phyloP scores from a whole-genome alignment of 768 basidiomycete species.

The Hericium coralloides region DNA sequence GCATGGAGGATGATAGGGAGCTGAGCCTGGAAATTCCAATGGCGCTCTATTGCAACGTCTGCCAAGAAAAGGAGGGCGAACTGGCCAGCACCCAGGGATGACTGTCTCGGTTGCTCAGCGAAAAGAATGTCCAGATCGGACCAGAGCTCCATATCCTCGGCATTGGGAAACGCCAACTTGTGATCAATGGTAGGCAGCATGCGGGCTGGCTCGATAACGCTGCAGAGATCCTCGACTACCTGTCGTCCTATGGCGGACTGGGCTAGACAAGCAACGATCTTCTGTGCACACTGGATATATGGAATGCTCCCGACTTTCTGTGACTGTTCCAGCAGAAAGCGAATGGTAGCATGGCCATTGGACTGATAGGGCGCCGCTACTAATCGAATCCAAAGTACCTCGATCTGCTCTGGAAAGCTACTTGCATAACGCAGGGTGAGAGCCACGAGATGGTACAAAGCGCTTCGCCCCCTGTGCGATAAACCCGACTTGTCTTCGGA shows the following conservation, averaged over 20 bases:
- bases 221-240: slow-evolving; percentile 78
- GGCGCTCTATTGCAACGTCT: slow-evolving; percentile 65
- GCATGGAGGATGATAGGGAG: slow-evolving; percentile 73
- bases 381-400: slow-evolving; percentile 69
- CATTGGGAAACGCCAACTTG: slow-evolving; percentile 50
- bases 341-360: slow-evolving; percentile 72
- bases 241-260: slow-evolving; percentile 63
- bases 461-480: slow-evolving; percentile 50
- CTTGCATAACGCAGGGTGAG: slow-evolving; percentile 70
- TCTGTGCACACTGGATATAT: slow-evolving; percentile 72
- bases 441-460: slow-evolving; percentile 76
- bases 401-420: slow-evolving; percentile 71
- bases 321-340: slow-evolving; percentile 83
- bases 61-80: slow-evolving; percentile 82
- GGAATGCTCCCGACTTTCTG: slow-evolving; percentile 72
- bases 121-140: slow-evolving; percentile 73
- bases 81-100: slow-evolving; percentile 68
- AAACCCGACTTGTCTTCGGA: slow-evolving; percentile 46
- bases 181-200: slow-evolving; percentile 77
- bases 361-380: slow-evolving; percentile 62
- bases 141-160: slow-evolving; percentile 68
- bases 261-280: slow-evolving; percentile 77
- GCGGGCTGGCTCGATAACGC: slow-evolving; percentile 72
- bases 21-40: slow-evolving; percentile 64
- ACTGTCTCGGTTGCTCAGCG: slow-evolving; percentile 57